These are phyloP conservation scores for Tulasnella sp. DNA, from an alignment of 768 basidiomycete species.

Conservation along the genomic window DNA sequence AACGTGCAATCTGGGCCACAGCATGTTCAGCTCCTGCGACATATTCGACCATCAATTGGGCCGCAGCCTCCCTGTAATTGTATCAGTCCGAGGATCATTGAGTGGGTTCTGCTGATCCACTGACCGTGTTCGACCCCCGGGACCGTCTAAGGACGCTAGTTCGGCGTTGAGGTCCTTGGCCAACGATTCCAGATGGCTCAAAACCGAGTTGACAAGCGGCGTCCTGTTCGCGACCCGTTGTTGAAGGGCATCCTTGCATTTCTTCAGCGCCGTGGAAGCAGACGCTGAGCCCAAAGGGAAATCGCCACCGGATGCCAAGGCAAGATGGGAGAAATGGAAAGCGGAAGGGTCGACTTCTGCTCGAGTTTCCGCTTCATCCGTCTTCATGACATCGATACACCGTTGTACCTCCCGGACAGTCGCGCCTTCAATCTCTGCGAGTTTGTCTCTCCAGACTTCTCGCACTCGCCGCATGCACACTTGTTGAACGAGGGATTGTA, in stretches of 20 bases:
- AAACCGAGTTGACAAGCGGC: conserved; percentile 44
- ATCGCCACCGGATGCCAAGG: conserved; percentile 23
- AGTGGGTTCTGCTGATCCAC: conserved; percentile 33
- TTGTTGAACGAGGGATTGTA: conserved; percentile 41
- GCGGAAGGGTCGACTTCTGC: conserved; percentile 43
- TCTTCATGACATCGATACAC: conserved; percentile 29
- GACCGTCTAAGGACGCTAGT: conserved; percentile 28
- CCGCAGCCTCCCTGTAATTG: conserved; percentile 29
- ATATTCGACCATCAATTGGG: conserved; percentile 27
- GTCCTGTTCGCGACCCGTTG: conserved; percentile 58
- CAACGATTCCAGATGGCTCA: conserved; percentile 48
- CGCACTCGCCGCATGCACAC: conserved; percentile 43
- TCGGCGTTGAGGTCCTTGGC: conserved; percentile 51
- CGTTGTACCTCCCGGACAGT: conserved; percentile 1
- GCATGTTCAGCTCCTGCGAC: not conserved
- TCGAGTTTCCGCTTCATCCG: conserved; percentile 21
- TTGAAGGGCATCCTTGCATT: conserved; percentile 49
- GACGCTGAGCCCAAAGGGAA: conserved; percentile 27
- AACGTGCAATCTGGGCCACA: not conserved
- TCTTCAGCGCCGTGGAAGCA: conserved; percentile 41
- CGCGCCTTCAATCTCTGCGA: conserved; percentile 32
- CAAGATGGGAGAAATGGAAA: conserved; percentile 43
- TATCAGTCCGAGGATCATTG: conserved; percentile 40
- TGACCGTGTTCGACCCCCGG: conserved; percentile 9
- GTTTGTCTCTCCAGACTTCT: conserved; percentile 45